A percentile compares a stretch with the other conserved stretches of the same genome.
phyloP scores from a whole-genome alignment of 805 yeast species.

The Komagataella mondaviorum region DNA sequence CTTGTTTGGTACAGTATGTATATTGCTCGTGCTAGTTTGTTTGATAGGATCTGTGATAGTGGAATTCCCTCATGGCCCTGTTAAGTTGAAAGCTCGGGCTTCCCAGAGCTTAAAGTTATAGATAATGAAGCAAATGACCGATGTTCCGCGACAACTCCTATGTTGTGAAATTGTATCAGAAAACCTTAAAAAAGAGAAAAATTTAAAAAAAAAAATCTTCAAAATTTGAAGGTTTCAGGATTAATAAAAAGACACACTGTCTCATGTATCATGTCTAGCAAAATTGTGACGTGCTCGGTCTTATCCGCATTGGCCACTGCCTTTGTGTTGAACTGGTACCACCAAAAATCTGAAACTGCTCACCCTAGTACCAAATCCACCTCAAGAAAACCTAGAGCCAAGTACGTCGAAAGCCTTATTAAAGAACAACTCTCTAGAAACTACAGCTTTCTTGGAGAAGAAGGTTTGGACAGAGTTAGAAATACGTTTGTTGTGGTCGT shows the following conservation, averaged over 20 bases:
- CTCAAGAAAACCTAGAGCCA: neutral
- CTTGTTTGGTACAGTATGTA: constrained; percentile 41
- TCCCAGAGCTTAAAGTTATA: neutral
- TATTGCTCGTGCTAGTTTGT: constrained; percentile 30
- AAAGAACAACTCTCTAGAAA: constrained; percentile 90
- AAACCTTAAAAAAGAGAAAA: too few species aligned
- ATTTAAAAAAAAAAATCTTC: neutral
- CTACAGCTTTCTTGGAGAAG: constrained; percentile 81
- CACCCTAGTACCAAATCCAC: neutral
- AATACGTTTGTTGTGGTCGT: constrained; percentile 60
- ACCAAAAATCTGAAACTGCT: neutral
- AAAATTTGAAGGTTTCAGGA: neutral
- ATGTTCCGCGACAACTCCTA: neutral
- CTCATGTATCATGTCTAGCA: neutral
- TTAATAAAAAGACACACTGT: neutral
- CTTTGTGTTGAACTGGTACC: neutral
- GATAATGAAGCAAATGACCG: neutral
- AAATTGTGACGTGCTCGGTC: neutral
- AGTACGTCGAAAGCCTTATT: constrained; percentile 54
- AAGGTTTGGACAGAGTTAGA: constrained; percentile 67
- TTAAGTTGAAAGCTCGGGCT: neutral
- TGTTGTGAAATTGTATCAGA: neutral
- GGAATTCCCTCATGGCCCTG: constrained; percentile 13
- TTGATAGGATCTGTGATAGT: constrained; percentile 19
- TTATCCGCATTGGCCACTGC: neutral